Base-by-base conservation (phyloP, 2,329 filamentous ascomycete genomes). In the Aspergillus neoniger region DNA sequence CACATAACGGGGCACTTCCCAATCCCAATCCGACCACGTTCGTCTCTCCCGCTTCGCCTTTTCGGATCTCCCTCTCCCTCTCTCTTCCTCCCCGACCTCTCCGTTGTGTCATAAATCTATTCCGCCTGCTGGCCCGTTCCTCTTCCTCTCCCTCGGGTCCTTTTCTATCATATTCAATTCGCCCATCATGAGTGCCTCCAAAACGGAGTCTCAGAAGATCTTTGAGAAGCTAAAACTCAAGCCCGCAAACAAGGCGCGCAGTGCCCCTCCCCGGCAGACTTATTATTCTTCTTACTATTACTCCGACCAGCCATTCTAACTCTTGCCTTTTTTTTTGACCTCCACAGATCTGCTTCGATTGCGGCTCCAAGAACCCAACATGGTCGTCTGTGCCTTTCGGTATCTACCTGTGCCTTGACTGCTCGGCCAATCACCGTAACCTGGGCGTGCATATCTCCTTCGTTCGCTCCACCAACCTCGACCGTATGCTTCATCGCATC, bases 391-490 rank as follows among this genome's bases (percentile, higher is more conserved):
- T 97, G 32, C 93, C 94, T 10, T 92, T 99, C 66, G 95, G 91
- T 74, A 98, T 99, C 77, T 99, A 98, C 77, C 87, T 99, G 21
- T 99, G 95, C 75, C 89, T 99, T 72, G 95, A 99, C 81, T 99
- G 95, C 82, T 97, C 94, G 44, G 90, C 94, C 59, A 92, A 97
- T 78, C 95, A 99, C 79, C 90, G 95, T 70, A 98, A 98, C 79
- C 88, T 99, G 72, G 95, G 95, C 78, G 94, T 98, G 63, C 95
- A 99, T 80, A 97, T 99, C 80, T 97, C 94, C 70, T 99, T 99
- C 83, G 95, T 99, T 72, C 90, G 95, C 72, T 98, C 94, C 63
- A 98, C 94, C 64, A 97, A 97, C 78, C 90, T 99, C 77, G 95
- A 99, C 78, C 92, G 94, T 98, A 91, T 75, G 92, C 82, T 71